phyloP scores from a whole-genome alignment of 2,329 filamentous ascomycete species.

The Cytospora mali region DNA sequence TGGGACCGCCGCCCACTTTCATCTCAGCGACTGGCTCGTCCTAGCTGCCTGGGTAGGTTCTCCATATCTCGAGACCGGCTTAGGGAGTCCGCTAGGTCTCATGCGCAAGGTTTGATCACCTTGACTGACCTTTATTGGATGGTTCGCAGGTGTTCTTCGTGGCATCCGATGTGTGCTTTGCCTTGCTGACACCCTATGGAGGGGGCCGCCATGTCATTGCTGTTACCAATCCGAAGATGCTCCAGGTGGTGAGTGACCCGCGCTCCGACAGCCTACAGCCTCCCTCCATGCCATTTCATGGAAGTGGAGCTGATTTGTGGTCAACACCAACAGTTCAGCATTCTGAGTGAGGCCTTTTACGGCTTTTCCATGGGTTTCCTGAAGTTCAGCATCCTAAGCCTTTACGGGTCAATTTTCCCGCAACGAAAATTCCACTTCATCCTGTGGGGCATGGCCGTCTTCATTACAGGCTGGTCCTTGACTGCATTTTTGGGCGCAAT shows the following conservation, averaged over 20 bases:
- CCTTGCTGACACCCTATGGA: slow-evolving; percentile 11
- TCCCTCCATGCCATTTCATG: no score
- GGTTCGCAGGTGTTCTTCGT: slow-evolving; percentile 14
- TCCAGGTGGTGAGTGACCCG: slow-evolving; percentile 11
- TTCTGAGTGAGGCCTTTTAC: slow-evolving; percentile 13
- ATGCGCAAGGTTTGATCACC: not conserved
- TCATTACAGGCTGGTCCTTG: slow-evolving; percentile 10
- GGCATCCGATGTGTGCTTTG: not conserved
- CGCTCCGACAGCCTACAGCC: no score
- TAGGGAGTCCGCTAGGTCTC: no score
- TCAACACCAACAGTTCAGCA: slow-evolving; percentile 7
- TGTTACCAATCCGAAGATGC: slow-evolving; percentile 4
- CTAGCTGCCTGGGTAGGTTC: slow-evolving; percentile 5
- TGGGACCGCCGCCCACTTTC: not conserved
- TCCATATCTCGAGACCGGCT: not conserved
- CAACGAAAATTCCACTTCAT: not conserved
- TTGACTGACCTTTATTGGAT: not conserved
- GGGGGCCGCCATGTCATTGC: slow-evolving; percentile 14
- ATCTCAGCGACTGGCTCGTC: slow-evolving; percentile 13
- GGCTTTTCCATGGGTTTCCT: slow-evolving; percentile 9
- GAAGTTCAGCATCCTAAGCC: slow-evolving; percentile 19
- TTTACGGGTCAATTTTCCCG: slow-evolving; percentile 19
- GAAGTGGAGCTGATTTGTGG: no score
- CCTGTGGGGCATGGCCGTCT: slow-evolving; percentile 14
- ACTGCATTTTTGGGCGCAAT: slow-evolving; percentile 12